Evolutionary conservation across 2,329 filamentous ascomycete species (phyloP).

Genomic region (Diplodia intermedia): DNA sequence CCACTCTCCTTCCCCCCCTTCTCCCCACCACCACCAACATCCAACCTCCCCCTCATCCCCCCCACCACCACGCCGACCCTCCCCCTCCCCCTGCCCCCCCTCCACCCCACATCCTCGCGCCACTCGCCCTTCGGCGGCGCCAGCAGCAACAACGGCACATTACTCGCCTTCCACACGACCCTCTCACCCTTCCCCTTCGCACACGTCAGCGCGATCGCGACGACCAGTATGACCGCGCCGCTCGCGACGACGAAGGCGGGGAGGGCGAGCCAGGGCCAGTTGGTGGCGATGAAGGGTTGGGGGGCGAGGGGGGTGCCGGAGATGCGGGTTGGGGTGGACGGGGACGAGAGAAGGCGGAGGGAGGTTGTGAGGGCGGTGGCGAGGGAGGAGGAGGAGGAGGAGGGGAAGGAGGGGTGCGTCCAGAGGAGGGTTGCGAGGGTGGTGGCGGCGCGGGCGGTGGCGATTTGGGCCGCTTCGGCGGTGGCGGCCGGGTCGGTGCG

Average conservation of each 20-base stretch:
- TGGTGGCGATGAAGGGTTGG: background rate
- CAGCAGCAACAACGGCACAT: slow-evolving; percentile 14
- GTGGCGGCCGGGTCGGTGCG: background rate
- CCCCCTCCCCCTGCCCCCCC: slow-evolving; percentile 1
- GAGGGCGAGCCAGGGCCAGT: slow-evolving; percentile 24
- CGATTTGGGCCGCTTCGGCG: background rate
- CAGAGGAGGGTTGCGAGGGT: too few relatives aligned
- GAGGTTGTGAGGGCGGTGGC: background rate
- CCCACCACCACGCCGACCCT: background rate
- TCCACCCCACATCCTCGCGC: slow-evolving; percentile 7
- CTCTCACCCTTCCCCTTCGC: background rate
- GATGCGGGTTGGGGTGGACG: background rate
- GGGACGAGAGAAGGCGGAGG: background rate
- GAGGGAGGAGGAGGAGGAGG: background rate
- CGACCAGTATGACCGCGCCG: background rate
- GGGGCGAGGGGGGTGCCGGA: background rate
- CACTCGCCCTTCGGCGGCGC: slow-evolving; percentile 1
- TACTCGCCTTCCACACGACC: slow-evolving; percentile 8
- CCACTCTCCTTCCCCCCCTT: slow-evolving; percentile 4
- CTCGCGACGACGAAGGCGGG: slow-evolving; percentile 3
- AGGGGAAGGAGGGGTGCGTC: background rate
- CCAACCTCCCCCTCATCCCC: slow-evolving; percentile 2
- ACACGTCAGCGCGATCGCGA: background rate
- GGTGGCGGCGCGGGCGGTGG: background rate
- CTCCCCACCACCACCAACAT: background rate